phyloP scores from a whole-genome alignment of 2,329 filamentous ascomycete genomes.

The Fusarium begoniae region DNA sequence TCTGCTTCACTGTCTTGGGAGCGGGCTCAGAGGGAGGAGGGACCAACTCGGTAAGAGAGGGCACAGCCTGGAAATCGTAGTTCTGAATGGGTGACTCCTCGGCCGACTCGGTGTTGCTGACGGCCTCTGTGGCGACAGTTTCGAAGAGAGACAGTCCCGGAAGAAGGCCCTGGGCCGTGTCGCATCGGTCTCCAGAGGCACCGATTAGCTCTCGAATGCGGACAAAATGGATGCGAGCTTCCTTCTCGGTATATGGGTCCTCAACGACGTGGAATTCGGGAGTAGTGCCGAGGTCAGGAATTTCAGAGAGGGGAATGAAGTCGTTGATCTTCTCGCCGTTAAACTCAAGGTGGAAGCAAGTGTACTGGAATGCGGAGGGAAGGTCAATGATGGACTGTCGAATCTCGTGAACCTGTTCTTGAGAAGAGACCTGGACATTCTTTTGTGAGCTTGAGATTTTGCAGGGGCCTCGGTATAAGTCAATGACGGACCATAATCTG shows the following conservation, averaged over 20 bases:
- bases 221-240: slow-evolving; percentile 93
- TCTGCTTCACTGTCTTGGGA: slow-evolving; percentile 90
- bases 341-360: slow-evolving; percentile 97
- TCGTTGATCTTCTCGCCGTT: slow-evolving; percentile 92
- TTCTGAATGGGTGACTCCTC: slow-evolving; percentile 62
- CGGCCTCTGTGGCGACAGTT: slow-evolving; percentile 66
- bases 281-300: slow-evolving; percentile 78
- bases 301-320: slow-evolving; percentile 90
- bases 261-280: slow-evolving; percentile 85
- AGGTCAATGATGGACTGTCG: slow-evolving; percentile 96
- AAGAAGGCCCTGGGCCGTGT: slow-evolving; percentile 84
- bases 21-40: slow-evolving; percentile 72
- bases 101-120: slow-evolving; percentile 34
- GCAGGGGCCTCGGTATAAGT: slow-evolving; percentile 2
- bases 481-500: slow-evolving; percentile 78
- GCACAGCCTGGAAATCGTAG: slow-evolving; percentile 79
- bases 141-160: slow-evolving; percentile 90
- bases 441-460: slow-evolving; percentile 26
- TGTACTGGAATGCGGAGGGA: slow-evolving; percentile 93
- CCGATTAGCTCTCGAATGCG: slow-evolving; percentile 92
- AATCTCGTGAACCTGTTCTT: slow-evolving; percentile 97
- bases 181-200: slow-evolving; percentile 86
- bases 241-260: slow-evolving; percentile 98
- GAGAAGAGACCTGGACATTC: slow-evolving; percentile 75
- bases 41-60: slow-evolving; percentile 75